A percentile compares a stretch with the other conserved stretches of the same genome.
These are phyloP conservation scores for Suhomyces kilbournensis DNA, from an alignment of 805 yeast genomes.

Conservation along the genomic window DNA sequence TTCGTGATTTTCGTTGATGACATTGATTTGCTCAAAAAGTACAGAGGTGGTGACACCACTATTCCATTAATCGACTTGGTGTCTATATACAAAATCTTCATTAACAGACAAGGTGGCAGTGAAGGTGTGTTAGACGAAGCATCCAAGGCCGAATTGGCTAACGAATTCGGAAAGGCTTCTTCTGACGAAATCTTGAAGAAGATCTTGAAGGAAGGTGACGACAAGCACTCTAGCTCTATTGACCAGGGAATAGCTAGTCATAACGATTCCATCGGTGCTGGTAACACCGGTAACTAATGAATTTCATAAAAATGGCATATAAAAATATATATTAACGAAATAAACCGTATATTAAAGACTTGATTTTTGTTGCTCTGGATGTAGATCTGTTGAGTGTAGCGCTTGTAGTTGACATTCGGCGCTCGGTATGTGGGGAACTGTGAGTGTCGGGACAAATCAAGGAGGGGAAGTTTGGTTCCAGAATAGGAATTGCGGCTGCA, in stretches of 20 bases:
- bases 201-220: slow-evolving; percentile 59
- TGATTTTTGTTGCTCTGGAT: neutral
- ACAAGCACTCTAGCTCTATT: slow-evolving; percentile 35
- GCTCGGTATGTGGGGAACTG: neutral
- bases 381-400: neutral
- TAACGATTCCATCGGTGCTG: slow-evolving; percentile 45
- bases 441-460: neutral
- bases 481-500: neutral
- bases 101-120: slow-evolving; percentile 61
- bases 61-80: slow-evolving; percentile 62
- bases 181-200: slow-evolving; percentile 55
- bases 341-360: neutral
- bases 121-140: slow-evolving; percentile 74
- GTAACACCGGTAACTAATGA: slow-evolving; percentile 18
- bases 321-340: neutral
- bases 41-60: slow-evolving; percentile 47
- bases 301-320: neutral
- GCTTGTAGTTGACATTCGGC: neutral
- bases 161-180: slow-evolving; percentile 64
- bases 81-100: slow-evolving; percentile 62
- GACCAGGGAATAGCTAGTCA: slow-evolving; percentile 24
- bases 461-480: neutral
- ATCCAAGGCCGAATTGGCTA: slow-evolving; percentile 57
- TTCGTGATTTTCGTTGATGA: slow-evolving; percentile 65
- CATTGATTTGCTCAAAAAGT: slow-evolving; percentile 45